Evolutionary conservation across 306 rosid species (phyloP).

Genomic region (Trichosanthes cucumerina): DNA sequence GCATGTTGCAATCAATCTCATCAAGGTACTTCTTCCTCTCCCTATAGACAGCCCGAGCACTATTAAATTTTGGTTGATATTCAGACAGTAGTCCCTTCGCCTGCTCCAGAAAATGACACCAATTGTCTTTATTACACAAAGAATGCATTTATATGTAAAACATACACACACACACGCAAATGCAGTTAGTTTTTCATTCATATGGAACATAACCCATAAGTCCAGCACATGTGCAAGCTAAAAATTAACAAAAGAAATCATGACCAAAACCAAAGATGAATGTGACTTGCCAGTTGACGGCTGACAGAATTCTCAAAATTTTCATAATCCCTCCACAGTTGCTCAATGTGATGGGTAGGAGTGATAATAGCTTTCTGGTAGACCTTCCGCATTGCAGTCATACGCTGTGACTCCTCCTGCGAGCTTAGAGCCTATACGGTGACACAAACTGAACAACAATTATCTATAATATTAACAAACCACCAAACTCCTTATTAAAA

Average conservation of each 20-base stretch:
- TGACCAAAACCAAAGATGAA: slow-evolving; percentile 13
- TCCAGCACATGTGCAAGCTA: slow-evolving; percentile 4
- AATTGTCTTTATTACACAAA: slow-evolving; percentile 4
- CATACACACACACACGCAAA: background rate
- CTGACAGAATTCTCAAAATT: slow-evolving; percentile 90
- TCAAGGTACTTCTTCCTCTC: slow-evolving; percentile 87
- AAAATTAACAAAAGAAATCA: slow-evolving; percentile 8
- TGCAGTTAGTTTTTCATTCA: background rate
- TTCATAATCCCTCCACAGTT: slow-evolving; percentile 90
- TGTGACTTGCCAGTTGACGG: slow-evolving; percentile 72
- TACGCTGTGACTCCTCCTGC: slow-evolving; percentile 80
- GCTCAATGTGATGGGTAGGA: slow-evolving; percentile 92
- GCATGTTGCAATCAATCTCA: slow-evolving; percentile 84
- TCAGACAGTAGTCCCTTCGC: slow-evolving; percentile 91
- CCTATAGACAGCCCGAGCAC: slow-evolving; percentile 93
- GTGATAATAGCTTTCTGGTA: slow-evolving; percentile 86
- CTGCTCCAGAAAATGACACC: slow-evolving; percentile 41
- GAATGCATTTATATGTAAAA: background rate
- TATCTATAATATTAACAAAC: background rate
- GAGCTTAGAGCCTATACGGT: slow-evolving; percentile 40
- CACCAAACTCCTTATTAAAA: background rate
- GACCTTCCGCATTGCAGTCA: slow-evolving; percentile 70
- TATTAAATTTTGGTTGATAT: slow-evolving; percentile 78
- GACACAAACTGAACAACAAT: slow-evolving; percentile 4
- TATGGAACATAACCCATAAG: background rate